Conservation (phyloP, 768 basidiomycete species). For the Myochromella boudieri region DNA sequence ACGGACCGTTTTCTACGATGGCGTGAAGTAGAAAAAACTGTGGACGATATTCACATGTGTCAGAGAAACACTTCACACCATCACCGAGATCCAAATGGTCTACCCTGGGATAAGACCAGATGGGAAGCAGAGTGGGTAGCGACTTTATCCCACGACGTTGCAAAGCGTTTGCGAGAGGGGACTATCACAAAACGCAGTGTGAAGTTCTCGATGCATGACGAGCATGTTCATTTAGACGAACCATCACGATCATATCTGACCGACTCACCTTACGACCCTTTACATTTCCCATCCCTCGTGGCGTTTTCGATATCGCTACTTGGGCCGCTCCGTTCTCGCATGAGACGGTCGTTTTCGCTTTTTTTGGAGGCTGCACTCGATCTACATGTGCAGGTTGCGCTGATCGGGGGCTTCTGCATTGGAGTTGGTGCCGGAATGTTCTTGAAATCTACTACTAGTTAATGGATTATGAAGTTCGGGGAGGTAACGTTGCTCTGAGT, state of each 20-base stretch:
- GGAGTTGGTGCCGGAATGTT: slow-evolving; percentile 36
- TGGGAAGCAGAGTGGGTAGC: slow-evolving; percentile 71
- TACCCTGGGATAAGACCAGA: slow-evolving; percentile 56
- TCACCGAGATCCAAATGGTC: slow-evolving; percentile 15
- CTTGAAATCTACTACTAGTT: slow-evolving; percentile 8
- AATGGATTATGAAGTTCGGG: background rate
- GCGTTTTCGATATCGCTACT: slow-evolving; percentile 62
- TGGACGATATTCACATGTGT: slow-evolving; percentile 38
- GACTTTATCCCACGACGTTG: slow-evolving; percentile 61
- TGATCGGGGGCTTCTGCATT: slow-evolving; percentile 39
- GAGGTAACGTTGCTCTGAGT: background rate
- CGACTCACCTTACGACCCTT: slow-evolving; percentile 48
- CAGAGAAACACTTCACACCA: slow-evolving; percentile 22
- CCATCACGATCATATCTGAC: slow-evolving; percentile 6
- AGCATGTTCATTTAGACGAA: slow-evolving; percentile 3
- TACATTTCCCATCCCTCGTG: slow-evolving; percentile 65
- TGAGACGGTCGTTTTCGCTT: slow-evolving; percentile 24
- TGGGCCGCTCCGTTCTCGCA: slow-evolving; percentile 36
- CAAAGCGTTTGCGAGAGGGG: slow-evolving; percentile 44
- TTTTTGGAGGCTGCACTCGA: slow-evolving; percentile 23
- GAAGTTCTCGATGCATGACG: background rate
- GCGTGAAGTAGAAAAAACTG: slow-evolving; percentile 66
- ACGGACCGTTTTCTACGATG: slow-evolving; percentile 70
- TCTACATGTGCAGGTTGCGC: slow-evolving; percentile 28
- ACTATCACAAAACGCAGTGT: slow-evolving; percentile 22